Evolutionary conservation across 2,329 filamentous ascomycete genomes (phyloP).

Genomic region (Torrubiellomyces zombiae): DNA sequence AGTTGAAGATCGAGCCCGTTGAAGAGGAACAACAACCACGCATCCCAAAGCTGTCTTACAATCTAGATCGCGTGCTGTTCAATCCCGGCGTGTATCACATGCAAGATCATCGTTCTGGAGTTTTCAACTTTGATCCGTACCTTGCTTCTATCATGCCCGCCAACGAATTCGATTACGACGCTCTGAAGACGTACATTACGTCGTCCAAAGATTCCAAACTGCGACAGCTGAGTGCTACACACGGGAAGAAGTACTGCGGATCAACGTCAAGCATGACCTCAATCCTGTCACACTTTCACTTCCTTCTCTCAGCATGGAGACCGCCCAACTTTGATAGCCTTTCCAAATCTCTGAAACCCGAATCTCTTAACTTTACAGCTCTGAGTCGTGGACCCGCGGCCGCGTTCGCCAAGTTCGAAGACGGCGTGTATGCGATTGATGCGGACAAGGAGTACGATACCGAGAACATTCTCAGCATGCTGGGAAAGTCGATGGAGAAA

Average conservation of each 20-base stretch:
- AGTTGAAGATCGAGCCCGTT: conserved; percentile 13
- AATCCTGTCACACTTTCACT: conserved; percentile 81
- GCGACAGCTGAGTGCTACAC: conserved; percentile 45
- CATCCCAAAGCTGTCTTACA: conserved; percentile 51
- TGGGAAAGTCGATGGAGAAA: conserved; percentile 95
- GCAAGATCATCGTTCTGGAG: conserved; percentile 70
- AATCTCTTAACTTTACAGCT: conserved; percentile 50
- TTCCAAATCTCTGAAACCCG: conserved; percentile 48
- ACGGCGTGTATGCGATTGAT: conserved; percentile 86
- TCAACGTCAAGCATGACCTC: conserved; percentile 96
- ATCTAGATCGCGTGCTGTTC: conserved; percentile 81
- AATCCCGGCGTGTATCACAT: conserved; percentile 86
- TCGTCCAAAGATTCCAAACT: conserved; percentile 71
- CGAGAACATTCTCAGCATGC: conserved; percentile 73
- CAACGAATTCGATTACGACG: conserved; percentile 78
- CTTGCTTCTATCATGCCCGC: conserved; percentile 86
- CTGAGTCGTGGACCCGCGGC: conserved; percentile 60
- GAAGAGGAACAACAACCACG: conserved; percentile 14
- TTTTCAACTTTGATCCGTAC: conserved; percentile 96
- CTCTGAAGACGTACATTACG: conserved; percentile 74
- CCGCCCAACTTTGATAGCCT: conserved; percentile 48
- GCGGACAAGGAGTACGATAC: conserved; percentile 83
- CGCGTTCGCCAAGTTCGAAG: conserved; percentile 65
- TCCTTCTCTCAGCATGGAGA: conserved; percentile 72
- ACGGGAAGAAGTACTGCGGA: conserved; percentile 69